Evolutionary conservation across 2,329 filamentous ascomycete genomes (phyloP).

Genomic region (Monilinia laxa): DNA sequence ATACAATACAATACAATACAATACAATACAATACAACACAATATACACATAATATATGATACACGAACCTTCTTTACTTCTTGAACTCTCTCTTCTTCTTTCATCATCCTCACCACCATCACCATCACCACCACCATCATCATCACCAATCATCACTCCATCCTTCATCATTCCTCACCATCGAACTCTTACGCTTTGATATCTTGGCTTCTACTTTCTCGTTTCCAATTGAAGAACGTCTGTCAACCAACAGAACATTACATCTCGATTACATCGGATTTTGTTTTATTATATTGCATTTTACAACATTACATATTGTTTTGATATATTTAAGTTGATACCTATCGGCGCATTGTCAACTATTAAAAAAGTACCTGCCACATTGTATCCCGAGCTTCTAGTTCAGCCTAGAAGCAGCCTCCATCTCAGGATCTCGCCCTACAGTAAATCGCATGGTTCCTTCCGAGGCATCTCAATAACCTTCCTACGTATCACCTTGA

Average conservation of each 20-base stretch:
- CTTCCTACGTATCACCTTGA: constrained; percentile 27
- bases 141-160: not conserved
- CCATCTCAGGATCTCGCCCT: constrained; percentile 24
- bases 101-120: no score
- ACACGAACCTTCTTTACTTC: not conserved
- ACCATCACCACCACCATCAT: no score
- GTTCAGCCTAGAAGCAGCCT: constrained; percentile 22
- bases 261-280: not conserved
- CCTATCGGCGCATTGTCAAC: constrained; percentile 15
- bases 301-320: not conserved
- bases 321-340: not conserved
- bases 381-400: constrained; percentile 26
- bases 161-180: not conserved
- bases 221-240: constrained; percentile 17
- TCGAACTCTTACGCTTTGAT: constrained; percentile 13
- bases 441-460: constrained; percentile 23
- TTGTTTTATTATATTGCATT: no score
- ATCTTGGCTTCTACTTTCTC: not conserved
- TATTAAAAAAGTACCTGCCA: constrained; percentile 23
- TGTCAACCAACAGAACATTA: constrained; percentile 10
- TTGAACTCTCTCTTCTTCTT: not conserved
- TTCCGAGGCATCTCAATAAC: constrained; percentile 30
- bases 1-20: no score
- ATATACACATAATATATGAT: not conserved
- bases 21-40: no score